Evolutionary conservation across 1,284 basidiomycete genomes (phyloP).

Genomic region (Thelephora terrestris): DNA sequence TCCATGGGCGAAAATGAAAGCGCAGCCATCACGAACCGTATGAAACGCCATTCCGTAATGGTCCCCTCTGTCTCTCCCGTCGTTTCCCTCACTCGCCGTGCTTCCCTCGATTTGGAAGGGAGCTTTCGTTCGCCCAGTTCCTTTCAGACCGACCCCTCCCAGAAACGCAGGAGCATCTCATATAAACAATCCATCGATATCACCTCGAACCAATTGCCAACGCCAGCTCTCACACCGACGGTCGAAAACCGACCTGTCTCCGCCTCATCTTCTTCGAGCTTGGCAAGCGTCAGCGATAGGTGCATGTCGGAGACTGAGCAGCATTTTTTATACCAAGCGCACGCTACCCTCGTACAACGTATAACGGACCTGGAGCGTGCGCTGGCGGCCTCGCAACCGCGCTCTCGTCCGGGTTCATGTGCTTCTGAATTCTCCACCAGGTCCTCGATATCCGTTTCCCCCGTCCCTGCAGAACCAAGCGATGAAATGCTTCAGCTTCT

Average conservation of each 20-base stretch:
- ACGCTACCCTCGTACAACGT: constrained; percentile 66
- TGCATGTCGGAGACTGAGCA: constrained; percentile 39
- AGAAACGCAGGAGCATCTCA: constrained; percentile 55
- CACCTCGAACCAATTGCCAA: constrained; percentile 41
- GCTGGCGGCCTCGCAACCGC: constrained; percentile 37
- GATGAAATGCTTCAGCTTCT: constrained; percentile 69
- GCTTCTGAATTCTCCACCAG: constrained; percentile 36
- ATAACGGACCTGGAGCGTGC: constrained; percentile 71
- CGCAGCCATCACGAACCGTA: constrained; percentile 8
- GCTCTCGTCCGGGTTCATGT: constrained; percentile 43
- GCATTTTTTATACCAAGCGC: constrained; percentile 73
- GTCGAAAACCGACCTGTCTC: constrained; percentile 26
- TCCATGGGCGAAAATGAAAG: constrained; percentile 17
- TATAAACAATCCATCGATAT: constrained; percentile 46
- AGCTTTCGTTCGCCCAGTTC: constrained; percentile 4
- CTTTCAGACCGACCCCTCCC: constrained; percentile 11
- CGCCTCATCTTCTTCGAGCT: constrained; percentile 23
- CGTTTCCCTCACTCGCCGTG: constrained; percentile 15
- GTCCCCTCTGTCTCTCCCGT: constrained; percentile 17
- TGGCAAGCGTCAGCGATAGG: not conserved
- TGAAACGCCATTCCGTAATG: constrained; percentile 21
- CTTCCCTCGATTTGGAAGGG: constrained; percentile 17
- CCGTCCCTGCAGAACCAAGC: constrained; percentile 34
- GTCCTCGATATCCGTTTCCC: constrained; percentile 13
- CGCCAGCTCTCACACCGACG: constrained; percentile 64